Evolutionary conservation across 2,329 filamentous ascomycete species (phyloP), one percentile per base, ranked within the genome.

Genomic region (Hymenoscyphus salicellus): DNA sequence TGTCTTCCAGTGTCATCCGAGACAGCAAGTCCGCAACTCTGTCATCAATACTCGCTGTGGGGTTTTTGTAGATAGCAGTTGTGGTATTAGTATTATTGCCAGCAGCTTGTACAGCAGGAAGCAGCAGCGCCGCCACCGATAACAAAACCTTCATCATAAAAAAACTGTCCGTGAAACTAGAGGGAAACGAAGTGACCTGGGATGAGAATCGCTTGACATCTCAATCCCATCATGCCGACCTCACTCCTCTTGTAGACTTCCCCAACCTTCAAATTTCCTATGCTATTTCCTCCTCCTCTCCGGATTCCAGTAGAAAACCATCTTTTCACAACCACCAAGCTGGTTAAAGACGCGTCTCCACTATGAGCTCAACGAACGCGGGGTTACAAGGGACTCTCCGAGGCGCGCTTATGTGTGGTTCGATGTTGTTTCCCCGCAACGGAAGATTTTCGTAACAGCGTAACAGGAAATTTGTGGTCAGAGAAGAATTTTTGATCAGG

Each of bases 1-100:
- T 93, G 65, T 93, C 90, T 72, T 89, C 82, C 62, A 91, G 83
- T 0, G 87, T 91, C 90, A 93, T 93, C 28, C 87, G 84, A 14
- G 84, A 83, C 61, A 93, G 77, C 5, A 93, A 81, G 74, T 92
- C 89, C 10, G 83, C 75, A 11, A 92, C 84, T 65, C 90, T 82
- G 59, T 83, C 84, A 60, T 90, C 86, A 16, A 91, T 79, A 7
- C 85, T 78, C 5, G 86, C 84, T 63, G 79, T 80, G 5, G 87
- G 78, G 73, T 91, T 80, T 73, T 89, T 90, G 81, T 90, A 91
- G 52, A 84, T 67, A 2, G 81, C 78, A 71, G 64, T 70, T 7
- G 68, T 62, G 10, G 59, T 56, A 56, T 55, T 55, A 55, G 26
- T 55, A 60, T 26, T 33, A 30, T 49, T 60, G 58, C 58, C 49